Evolutionary conservation across 2,329 filamentous ascomycete species (phyloP).

Genomic region (Stachybotrys elegans): DNA sequence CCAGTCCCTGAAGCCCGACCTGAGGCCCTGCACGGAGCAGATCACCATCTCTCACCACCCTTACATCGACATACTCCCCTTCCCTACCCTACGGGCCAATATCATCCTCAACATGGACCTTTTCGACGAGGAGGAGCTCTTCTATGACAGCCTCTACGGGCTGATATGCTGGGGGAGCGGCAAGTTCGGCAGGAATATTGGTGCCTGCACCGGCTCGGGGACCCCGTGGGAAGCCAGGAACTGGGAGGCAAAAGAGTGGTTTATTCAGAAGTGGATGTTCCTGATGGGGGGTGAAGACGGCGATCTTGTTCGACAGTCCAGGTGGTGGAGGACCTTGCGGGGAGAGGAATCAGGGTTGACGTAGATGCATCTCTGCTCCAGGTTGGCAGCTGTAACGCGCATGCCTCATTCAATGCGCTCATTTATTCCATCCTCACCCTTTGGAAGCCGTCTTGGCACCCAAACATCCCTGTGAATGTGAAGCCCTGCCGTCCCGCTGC

Average conservation of each 20-base stretch:
- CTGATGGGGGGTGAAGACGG: slow-evolving; percentile 22
- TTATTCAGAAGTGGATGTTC: slow-evolving; percentile 21
- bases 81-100: slow-evolving; percentile 19
- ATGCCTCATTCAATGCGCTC: too few relatives aligned
- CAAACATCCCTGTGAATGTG: too few relatives aligned
- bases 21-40: slow-evolving; percentile 20
- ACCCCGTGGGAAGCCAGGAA: slow-evolving; percentile 21
- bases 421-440: too few relatives aligned
- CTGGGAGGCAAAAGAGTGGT: slow-evolving; percentile 22
- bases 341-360: too few relatives aligned
- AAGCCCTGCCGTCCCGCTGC: too few relatives aligned
- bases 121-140: slow-evolving; percentile 22
- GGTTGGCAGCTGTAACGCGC: too few relatives aligned
- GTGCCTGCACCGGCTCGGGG: slow-evolving; percentile 17
- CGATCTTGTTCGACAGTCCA: slow-evolving; percentile 20
- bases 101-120: slow-evolving; percentile 15
- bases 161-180: slow-evolving; percentile 22
- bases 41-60: slow-evolving; percentile 19
- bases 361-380: too few relatives aligned
- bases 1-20: slow-evolving; percentile 16
- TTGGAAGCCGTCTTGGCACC: too few relatives aligned
- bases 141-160: slow-evolving; percentile 21
- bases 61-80: slow-evolving; percentile 20
- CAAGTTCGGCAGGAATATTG: slow-evolving; percentile 1
- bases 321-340: slow-evolving; percentile 21